Base-by-base conservation (phyloP, 2,329 filamentous ascomycete genomes). In the Penicillium sp. region DNA sequence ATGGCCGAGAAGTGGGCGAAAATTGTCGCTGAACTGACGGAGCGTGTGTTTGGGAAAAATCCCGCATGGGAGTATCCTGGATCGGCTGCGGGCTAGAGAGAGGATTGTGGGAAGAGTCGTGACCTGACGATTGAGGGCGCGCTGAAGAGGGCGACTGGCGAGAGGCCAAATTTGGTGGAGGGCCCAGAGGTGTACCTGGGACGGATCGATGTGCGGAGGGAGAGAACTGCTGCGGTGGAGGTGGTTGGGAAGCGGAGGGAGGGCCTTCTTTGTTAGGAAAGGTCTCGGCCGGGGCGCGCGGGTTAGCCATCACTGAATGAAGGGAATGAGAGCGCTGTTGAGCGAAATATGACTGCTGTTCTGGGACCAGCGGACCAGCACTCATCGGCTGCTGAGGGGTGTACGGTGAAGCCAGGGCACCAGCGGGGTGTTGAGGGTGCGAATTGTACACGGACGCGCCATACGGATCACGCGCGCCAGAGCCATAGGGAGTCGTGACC, bases 101-200 rank as follows among this genome's bases (percentile, higher is more conserved):
- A 43, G 59, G 65, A 45, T 66, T 63, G 5, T 61, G 65, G 26
- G 65, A 67, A 24, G 63, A 68, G 46, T 72, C 70, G 48, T 62
- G 69, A 27, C 71, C 70, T 9, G 73, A 71, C 8, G 72, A 74
- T 15, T 54, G 66, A 15, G 72, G 72, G 20, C 71, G 72, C 18
- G 59, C 55, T 7, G 68, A 64, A 21, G 69, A 70, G 12, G 72
- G 65, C 1, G 71, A 71, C n/a, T 69, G 68, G 17, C 66, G 71
- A 15, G 64, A 55, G 34, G 63, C 66, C 13, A 69, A 61, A 7
- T 63, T 52, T 26, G 68, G 62, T 42, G 75, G 77, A 21, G 78
- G 79, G 1, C 75, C 78, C 37, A 80, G 66, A 20, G 79, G 79
- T 12, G 78, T 80, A 36, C 71, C 72, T 10, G 78, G 75, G 51